Base-by-base conservation (phyloP, 768 basidiomycete species). In the Trametes cinnabarina region DNA sequence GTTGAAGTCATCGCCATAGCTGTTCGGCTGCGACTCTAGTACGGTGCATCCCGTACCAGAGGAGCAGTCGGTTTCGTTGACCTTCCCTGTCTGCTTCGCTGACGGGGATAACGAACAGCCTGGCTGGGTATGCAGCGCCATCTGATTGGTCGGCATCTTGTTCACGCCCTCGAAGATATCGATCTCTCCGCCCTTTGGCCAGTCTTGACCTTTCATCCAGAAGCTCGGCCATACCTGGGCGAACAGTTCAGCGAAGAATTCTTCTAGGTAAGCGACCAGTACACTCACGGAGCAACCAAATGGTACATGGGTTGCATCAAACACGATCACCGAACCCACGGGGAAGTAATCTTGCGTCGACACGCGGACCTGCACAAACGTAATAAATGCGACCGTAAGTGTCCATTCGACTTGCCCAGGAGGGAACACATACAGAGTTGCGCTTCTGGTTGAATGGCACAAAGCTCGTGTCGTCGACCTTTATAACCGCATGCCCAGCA, bases 391-490 rank as follows among this genome's bases (percentile, higher is more conserved):
- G 8, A 23, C 20, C 8, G 11, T 9, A 4, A 37, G 17, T 40
- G 42, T 19, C 0, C 17, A 23, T 0, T 58, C 53, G 1, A 32
- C 6, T 12, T 2, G 30, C 30, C 30, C 12, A 1, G 30, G 7
- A 2, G 30, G 11, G 30, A 32, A 12, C 30, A 32, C 30, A 12
- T 58, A 91, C 88, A 32, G 88, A 81, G 62, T 85, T 79, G 37
- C 90, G 76, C 64, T 84, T 79, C 47, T 82, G 63, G 56, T 79
- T 78, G 47, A 71, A 74, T 11, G 74, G 72, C 6, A 90, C 81
- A 43, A 79, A 77, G 17, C 81, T 82, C 4, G 73, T 71, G 66
- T 90, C 89, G 74, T 92, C 90, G 20, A 92, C 90, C 67, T 79
- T 84, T 54, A 93, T 74, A 58, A 94, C 77, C 3, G 84, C 86